phyloP scores from a whole-genome alignment of 2,329 filamentous ascomycete species.

The Clonostachys rhizophaga region DNA sequence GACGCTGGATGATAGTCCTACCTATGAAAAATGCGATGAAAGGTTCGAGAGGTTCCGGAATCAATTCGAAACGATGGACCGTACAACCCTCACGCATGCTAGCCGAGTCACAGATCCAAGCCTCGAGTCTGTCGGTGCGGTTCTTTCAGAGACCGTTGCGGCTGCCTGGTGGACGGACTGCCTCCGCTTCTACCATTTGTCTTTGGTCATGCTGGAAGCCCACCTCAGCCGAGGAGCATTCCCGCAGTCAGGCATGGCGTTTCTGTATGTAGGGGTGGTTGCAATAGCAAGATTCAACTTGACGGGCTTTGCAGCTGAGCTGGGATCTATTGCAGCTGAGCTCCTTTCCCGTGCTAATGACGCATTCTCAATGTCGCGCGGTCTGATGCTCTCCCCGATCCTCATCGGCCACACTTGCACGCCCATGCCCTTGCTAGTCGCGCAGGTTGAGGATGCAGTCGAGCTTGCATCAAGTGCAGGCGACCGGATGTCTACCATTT shows the following conservation, averaged over 20 bases:
- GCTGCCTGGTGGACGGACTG: conserved; percentile 71
- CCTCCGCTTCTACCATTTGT: conserved; percentile 67
- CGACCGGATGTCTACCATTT: conserved; percentile 66
- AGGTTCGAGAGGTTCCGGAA: conserved; percentile 63
- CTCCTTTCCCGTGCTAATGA: conserved; percentile 61
- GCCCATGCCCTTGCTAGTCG: conserved; percentile 53
- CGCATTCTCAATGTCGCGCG: conserved; percentile 61
- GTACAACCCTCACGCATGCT: conserved; percentile 36
- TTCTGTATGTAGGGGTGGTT: conserved; percentile 64
- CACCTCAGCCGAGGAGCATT: conserved; percentile 61
- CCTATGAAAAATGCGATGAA: conserved; percentile 72
- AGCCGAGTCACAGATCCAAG: conserved; percentile 41
- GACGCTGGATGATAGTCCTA: conserved; percentile 58
- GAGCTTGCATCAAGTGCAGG: conserved; percentile 63
- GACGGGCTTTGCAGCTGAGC: conserved; percentile 61
- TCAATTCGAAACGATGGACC: conserved; percentile 54
- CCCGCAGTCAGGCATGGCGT: conserved; percentile 64
- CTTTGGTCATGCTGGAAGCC: conserved; percentile 61
- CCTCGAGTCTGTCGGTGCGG: conserved; percentile 61
- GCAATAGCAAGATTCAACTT: conserved; percentile 67
- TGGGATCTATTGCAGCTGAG: conserved; percentile 58
- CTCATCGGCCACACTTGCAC: conserved; percentile 68
- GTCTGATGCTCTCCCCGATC: conserved; percentile 63
- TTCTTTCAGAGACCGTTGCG: conserved; percentile 65
- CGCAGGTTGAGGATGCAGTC: conserved; percentile 59